Base-by-base conservation (phyloP, 108 stramenopile genomes). In the Epithemia pelagica region DNA sequence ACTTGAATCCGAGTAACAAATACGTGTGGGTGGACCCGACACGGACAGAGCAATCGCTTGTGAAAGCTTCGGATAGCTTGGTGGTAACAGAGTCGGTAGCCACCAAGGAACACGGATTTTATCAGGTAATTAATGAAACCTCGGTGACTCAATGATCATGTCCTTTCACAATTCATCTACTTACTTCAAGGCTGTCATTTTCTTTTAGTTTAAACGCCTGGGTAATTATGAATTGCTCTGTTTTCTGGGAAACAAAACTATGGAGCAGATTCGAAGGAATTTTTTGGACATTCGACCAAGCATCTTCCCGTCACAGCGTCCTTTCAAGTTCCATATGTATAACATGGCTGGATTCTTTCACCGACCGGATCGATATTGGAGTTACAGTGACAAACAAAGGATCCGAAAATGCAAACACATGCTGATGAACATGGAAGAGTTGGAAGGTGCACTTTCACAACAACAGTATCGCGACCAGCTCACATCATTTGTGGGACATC, bases 341-440 rank as follows among this genome's bases (percentile, higher is more conserved):
- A 23, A 51, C 25, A 58, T 64, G 28, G 57, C 57, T 0, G 33
- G 55, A 28, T 76, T 69, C 73, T 24, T 30, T 10, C 32, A 65
- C n/a, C 37, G 37, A 46, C 83, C 83, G 1, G 79, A 69, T 62
- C 27, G 27, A 27, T 56, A 73, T 29, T 84, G 79, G 76, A 46
- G 29, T 0, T 57, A 69, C 1, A 57, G 69, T 21, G 28, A 52
- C 1, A 73, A 70, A 30, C 28, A 52, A 20, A 54, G 55, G 27
- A 75, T 80, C 33, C 69, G 76, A n/a, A 84, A 84, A 63, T 84
- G 83, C 71, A 84, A 84, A 59, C 76, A 75, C 28, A 64, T 84
- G 30, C 62, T 84, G 59, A 62, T 80, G 8, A 67, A 62, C 20
- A 32, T 77, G 32, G 77, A 75, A 25, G 61, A 78, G 59, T 54